Evolutionary conservation across 148 eudicot species (phyloP), one percentile per base, ranked within the genome.

Genomic region (Beta vulgaris): DNA sequence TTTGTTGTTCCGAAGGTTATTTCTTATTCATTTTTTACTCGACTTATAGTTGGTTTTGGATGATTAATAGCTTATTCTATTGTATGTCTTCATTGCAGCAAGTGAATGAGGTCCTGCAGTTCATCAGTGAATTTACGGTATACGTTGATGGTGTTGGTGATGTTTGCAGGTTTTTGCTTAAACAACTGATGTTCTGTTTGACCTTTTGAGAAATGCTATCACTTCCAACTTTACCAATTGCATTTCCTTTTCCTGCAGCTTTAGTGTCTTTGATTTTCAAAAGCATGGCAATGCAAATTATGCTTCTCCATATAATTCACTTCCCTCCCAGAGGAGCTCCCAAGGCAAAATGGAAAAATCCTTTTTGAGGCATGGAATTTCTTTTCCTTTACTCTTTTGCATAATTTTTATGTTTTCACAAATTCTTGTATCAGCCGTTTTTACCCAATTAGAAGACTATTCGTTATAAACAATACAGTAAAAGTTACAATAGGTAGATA

Each of bases 301-400:
- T 69, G 97, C 86, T 43, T 89, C 98, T 32, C 93, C 98, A 49
- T 83, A 53, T 74, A 81, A 82, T 79, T 69, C 88, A 35, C 72
- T 85, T 69, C 88, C 88, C 23, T 32, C 58, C 26, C 86, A 79
- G 72, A 86, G 97, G 84, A 95, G 98, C 76, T 92, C 96, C 61
- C 98, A 95, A 74, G 98, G 98, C 34, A 95, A 95, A 86, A 83
- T 95, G 98, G 98, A 95, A 83, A 95, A 95, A 77, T 95, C 98
- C 29, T 89, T 95, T 86, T 78, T 90, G 82, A 92, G 98, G 98
- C 85, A 86, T 28, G 65, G 48, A 63, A 9, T 32, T 23, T 57
- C 69, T 29, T 44, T 31, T 62, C 26, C 66, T 15, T 8, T 43
- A 57, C 37, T 28, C 7, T 28, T 49, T 71, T 19, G 5, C 28